Evolutionary conservation across 176 grass and related monocot genomes (phyloP).

Genomic region (Pontederia crassipes): DNA sequence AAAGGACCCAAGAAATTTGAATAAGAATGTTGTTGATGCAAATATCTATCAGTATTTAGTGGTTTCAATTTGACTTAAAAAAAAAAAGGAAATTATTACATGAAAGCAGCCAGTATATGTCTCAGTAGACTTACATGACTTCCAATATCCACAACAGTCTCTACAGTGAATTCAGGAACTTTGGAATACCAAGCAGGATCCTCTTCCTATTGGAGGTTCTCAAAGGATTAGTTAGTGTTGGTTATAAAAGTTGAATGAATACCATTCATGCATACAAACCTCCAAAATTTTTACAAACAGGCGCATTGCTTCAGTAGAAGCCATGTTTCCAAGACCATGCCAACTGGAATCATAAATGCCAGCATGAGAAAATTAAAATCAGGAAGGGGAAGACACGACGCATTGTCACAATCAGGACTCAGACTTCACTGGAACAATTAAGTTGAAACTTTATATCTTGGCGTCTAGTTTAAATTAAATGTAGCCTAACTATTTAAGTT

Average conservation of each 20-base stretch:
- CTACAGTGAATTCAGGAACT: constrained; percentile 48
- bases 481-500: too few relatives aligned
- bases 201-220: constrained; percentile 57
- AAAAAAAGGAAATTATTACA: not conserved
- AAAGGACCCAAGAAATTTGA: too few relatives aligned
- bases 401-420: too few relatives aligned
- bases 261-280: constrained; percentile 29
- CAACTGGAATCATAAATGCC: constrained; percentile 40
- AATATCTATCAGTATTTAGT: too few relatives aligned
- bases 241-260: not conserved
- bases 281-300: constrained; percentile 98
- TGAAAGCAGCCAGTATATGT: not conserved
- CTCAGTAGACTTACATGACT: constrained; percentile 56
- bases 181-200: constrained; percentile 96
- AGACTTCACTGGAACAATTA: too few relatives aligned
- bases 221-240: not conserved
- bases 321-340: constrained; percentile 88
- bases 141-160: constrained; percentile 77
- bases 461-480: too few relatives aligned
- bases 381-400: not conserved
- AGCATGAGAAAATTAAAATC: not conserved
- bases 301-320: constrained; percentile 83
- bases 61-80: too few relatives aligned
- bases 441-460: too few relatives aligned
- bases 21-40: too few relatives aligned